Percentiles rank a stretch among this genome's conserved stretches.
Evolutionary conservation across 805 yeast genomes (phyloP).

Genomic region (Ogataea trehaloabstinens): DNA sequence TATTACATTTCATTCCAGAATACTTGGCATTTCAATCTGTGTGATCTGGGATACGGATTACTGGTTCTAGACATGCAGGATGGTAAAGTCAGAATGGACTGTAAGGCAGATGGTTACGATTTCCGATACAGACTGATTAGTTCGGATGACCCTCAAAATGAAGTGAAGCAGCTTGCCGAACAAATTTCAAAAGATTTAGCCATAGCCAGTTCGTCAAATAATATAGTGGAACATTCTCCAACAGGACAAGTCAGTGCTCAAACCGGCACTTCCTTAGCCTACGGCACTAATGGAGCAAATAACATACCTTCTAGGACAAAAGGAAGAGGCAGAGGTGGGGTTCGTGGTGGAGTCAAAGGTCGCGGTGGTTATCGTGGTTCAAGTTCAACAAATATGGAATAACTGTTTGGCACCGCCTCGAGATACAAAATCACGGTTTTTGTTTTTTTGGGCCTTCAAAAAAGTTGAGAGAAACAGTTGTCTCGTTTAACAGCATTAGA

Average conservation of each 20-base stretch:
- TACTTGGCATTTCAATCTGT: constrained; percentile 74
- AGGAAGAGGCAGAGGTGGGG: constrained; percentile 16
- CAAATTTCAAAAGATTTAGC: background rate
- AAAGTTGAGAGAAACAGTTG: too few species aligned
- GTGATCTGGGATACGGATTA: constrained; percentile 56
- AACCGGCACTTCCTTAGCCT: constrained; percentile 7
- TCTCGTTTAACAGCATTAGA: too few species aligned
- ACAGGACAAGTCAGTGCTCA: constrained; percentile 4
- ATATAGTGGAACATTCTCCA: background rate
- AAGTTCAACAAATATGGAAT: too few species aligned
- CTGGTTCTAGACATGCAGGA: constrained; percentile 42
- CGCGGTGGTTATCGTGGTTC: constrained; percentile 7
- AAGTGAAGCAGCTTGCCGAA: background rate
- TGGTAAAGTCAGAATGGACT: constrained; percentile 51
- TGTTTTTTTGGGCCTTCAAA: too few species aligned
- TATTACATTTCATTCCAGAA: constrained; percentile 66
- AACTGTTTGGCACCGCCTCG: constrained; percentile 3
- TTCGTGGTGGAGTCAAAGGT: constrained; percentile 7
- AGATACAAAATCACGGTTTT: too few species aligned
- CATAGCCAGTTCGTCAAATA: background rate
- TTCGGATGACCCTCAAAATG: constrained; percentile 6
- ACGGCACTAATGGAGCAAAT: constrained; percentile 5
- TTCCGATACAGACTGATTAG: constrained; percentile 44
- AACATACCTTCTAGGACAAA: constrained; percentile 12
- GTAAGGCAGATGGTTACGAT: constrained; percentile 61